Percentiles rank a stretch among this genome's conserved stretches.
These are phyloP conservation scores for Eucalyptus cloeziana DNA, from an alignment of 345 rosid species.

Conservation along the genomic window DNA sequence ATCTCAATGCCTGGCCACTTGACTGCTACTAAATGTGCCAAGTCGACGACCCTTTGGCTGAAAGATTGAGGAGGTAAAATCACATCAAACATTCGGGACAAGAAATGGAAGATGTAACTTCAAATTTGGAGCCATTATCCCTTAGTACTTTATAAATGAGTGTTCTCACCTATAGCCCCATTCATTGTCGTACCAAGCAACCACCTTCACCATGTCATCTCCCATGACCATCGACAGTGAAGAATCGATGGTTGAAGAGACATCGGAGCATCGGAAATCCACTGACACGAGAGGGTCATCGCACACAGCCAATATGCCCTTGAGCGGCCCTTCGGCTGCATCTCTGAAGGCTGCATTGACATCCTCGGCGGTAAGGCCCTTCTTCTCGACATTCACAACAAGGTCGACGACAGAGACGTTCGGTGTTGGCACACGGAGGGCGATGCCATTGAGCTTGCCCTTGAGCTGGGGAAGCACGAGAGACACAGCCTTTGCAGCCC, in stretches of 20 bases:
- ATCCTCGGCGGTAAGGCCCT: conserved; percentile 77
- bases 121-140: neutral
- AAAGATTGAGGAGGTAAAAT: neutral
- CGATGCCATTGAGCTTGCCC: conserved; percentile 97
- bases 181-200: conserved; percentile 98
- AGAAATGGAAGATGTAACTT: neutral
- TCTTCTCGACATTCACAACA: conserved; percentile 76
- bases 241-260: conserved; percentile 87
- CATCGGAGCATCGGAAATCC: conserved; percentile 88
- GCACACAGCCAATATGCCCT: conserved; percentile 78
- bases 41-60: conserved; percentile 97
- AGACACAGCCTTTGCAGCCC: conserved; percentile 98
- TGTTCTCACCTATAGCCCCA: conserved; percentile 87
- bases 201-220: conserved; percentile 96
- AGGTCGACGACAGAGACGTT: conserved; percentile 95
- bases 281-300: conserved; percentile 84
- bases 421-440: conserved; percentile 97
- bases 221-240: conserved; percentile 98
- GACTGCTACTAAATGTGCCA: conserved; percentile 83
- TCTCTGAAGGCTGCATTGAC: conserved; percentile 91
- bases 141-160: neutral
- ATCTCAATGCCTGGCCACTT: conserved; percentile 70
- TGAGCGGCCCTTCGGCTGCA: conserved; percentile 80
- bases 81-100: neutral
- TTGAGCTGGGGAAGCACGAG: conserved; percentile 91